Conservation (phyloP, 1,139 yeast genomes). For the Geotrichum bryndzae region DNA sequence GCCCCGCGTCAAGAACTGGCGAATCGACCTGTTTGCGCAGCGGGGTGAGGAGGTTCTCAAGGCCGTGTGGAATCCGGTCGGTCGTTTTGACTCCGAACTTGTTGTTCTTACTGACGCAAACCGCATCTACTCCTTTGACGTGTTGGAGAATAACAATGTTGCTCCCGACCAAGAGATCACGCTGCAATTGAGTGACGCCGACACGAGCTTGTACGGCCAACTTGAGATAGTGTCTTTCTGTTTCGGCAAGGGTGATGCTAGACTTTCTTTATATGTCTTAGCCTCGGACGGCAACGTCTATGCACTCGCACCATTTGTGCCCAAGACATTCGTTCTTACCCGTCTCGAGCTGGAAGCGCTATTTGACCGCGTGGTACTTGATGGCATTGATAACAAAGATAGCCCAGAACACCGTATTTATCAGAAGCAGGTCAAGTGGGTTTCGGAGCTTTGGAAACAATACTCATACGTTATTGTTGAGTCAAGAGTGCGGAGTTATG, state of each 20-base stretch:
- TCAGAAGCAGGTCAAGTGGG: constrained; percentile 28
- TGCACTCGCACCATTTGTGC: constrained; percentile 52
- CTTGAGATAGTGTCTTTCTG: constrained; percentile 38
- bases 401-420: constrained; percentile 13
- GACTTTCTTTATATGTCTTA: constrained; percentile 44
- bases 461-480: constrained; percentile 22
- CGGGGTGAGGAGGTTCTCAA: constrained; percentile 22
- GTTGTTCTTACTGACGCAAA: constrained; percentile 39
- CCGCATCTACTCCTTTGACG: constrained; percentile 36
- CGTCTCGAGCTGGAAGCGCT: constrained; percentile 35
- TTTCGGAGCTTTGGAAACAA: constrained; percentile 28
- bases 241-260: constrained; percentile 45
- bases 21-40: not conserved
- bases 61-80: constrained; percentile 43
- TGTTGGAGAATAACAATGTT: constrained; percentile 27
- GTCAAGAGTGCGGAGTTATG: constrained; percentile 18
- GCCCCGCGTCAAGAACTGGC: constrained; percentile 15
- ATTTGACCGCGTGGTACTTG: constrained; percentile 41
- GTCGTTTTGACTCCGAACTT: constrained; percentile 39
- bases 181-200: constrained; percentile 2
- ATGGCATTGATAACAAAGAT: constrained; percentile 24
- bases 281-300: constrained; percentile 52
- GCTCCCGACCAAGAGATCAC: constrained; percentile 25
- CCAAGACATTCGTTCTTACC: constrained; percentile 38
- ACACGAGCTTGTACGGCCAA: constrained; percentile 7